Conservation (phyloP, 139 green algal species). For the Picochlorum sp. region DNA sequence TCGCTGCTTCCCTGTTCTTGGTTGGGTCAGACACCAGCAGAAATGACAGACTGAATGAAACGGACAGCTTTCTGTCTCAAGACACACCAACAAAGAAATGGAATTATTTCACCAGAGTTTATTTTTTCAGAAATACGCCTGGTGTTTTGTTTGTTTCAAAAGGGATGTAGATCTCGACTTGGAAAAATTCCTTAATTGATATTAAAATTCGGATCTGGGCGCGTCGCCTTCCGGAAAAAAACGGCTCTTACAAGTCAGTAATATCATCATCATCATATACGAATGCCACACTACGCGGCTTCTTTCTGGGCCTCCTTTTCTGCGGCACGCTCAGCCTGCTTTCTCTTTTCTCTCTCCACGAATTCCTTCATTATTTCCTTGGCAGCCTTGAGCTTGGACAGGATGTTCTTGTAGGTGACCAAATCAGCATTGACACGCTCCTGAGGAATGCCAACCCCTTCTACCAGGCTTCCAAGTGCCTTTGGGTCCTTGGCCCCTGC, state of each 20-base stretch:
- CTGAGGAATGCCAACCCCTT: constrained; percentile 54
- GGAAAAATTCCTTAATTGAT: too few species aligned
- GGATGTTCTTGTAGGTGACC: constrained; percentile 79
- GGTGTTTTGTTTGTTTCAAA: too few species aligned
- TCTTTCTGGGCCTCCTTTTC: constrained; percentile 19
- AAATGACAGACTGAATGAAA: too few species aligned
- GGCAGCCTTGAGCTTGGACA: constrained; percentile 76
- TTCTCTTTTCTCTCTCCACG: constrained; percentile 70
- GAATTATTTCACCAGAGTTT: too few species aligned
- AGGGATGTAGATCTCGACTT: too few species aligned
- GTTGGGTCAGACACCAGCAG: too few species aligned
- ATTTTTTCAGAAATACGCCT: too few species aligned
- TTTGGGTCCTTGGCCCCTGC: constrained; percentile 82
- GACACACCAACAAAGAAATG: too few species aligned
- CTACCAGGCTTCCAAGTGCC: constrained; percentile 64
- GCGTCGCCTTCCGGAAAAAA: too few species aligned
- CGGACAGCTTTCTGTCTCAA: too few species aligned
- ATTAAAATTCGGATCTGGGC: too few species aligned
- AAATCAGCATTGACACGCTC: constrained; percentile 80
- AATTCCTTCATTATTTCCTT: constrained; percentile 86
- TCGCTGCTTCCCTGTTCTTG: too few species aligned
- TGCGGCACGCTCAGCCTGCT: constrained; percentile 60
- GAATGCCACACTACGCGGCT: neutral
- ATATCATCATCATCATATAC: neutral
- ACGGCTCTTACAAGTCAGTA: neutral